Conservation (phyloP, 169 alveolate genomes). For the Eimeria acervulina region DNA sequence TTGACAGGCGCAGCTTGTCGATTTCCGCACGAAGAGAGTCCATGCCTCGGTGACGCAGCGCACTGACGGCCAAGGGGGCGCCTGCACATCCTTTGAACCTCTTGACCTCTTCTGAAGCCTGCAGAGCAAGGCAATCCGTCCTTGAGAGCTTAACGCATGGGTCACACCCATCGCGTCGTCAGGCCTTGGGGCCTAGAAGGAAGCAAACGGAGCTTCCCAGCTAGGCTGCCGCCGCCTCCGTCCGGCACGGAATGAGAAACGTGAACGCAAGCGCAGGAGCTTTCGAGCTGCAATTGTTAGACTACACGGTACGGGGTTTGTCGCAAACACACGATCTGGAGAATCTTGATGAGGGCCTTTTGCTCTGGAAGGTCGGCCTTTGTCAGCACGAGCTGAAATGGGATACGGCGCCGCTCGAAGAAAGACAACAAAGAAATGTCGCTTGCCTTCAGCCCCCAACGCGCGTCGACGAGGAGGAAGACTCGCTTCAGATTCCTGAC, state of each 20-base stretch:
- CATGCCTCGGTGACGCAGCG: conserved; percentile 76
- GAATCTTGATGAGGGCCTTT: conserved; percentile 48
- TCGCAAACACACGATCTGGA: conserved; percentile 65
- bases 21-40: conserved; percentile 74
- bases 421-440: conserved; percentile 72
- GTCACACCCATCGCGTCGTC: not conserved
- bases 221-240: not conserved
- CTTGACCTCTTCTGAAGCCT: conserved; percentile 78
- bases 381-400: conserved; percentile 82
- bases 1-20: conserved; percentile 57
- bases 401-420: conserved; percentile 77
- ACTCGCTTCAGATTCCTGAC: conserved; percentile 77
- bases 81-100: conserved; percentile 74
- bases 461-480: conserved; percentile 78
- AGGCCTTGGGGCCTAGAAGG: not conserved
- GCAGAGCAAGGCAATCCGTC: not conserved
- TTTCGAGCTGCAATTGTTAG: not conserved
- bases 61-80: conserved; percentile 76
- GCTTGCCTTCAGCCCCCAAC: conserved; percentile 78
- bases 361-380: conserved; percentile 83
- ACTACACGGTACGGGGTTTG: not conserved
- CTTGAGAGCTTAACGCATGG: not conserved
- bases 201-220: not conserved
- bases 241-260: not conserved
- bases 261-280: not conserved